phyloP scores from a whole-genome alignment of 345 rosid species.

The Eucalyptus regnans region DNA sequence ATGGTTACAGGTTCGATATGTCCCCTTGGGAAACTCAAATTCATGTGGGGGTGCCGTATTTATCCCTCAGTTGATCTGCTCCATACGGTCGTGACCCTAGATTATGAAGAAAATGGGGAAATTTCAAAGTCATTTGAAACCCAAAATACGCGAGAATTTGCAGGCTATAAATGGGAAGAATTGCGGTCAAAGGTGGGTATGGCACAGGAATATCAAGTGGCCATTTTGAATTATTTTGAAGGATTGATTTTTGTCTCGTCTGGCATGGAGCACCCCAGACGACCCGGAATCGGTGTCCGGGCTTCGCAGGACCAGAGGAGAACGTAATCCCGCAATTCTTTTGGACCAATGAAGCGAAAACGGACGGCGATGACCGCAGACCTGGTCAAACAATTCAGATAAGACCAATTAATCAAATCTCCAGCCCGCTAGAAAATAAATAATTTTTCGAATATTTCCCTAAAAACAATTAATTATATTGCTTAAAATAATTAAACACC shows the following conservation, averaged over 20 bases:
- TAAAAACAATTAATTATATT: too few species aligned
- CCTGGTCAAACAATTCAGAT: neutral
- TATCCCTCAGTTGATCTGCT: neutral
- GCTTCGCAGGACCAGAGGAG: neutral
- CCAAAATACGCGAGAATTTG: neutral
- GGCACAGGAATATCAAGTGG: neutral
- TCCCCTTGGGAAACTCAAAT: neutral
- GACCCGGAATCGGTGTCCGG: neutral
- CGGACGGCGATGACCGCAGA: neutral
- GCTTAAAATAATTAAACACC: too few species aligned
- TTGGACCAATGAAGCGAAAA: neutral
- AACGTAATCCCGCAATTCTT: neutral
- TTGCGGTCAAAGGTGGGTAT: neutral
- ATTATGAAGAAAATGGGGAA: neutral
- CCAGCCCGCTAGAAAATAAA: neutral
- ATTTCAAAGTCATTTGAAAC: neutral
- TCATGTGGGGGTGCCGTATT: neutral
- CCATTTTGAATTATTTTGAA: neutral
- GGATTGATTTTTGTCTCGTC: neutral
- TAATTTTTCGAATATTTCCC: neutral
- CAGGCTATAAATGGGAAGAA: neutral
- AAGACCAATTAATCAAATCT: neutral
- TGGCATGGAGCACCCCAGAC: neutral
- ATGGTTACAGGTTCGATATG: rapidly evolving
- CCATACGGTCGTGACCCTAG: neutral